Evolutionary conservation across 2,329 filamentous ascomycete genomes (phyloP).

Genomic region (Lasiodiplodia citricola): DNA sequence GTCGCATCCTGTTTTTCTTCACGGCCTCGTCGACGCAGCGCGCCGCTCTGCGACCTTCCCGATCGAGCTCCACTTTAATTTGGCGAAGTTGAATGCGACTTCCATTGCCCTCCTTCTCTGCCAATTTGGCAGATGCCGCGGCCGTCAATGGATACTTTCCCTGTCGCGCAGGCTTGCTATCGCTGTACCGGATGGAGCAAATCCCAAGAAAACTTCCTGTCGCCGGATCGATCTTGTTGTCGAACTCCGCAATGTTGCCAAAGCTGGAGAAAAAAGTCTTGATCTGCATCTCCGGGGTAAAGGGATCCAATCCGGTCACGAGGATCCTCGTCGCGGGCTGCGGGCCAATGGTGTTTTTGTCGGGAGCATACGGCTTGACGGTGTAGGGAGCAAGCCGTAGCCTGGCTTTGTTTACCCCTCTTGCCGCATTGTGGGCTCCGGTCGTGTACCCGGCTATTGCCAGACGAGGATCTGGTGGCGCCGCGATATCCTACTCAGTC

Average conservation of each 20-base stretch:
- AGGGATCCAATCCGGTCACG: slow-evolving; percentile 93
- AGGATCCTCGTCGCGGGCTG: slow-evolving; percentile 90
- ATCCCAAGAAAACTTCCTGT: slow-evolving; percentile 95
- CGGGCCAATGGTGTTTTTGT: slow-evolving; percentile 85
- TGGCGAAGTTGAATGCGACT: slow-evolving; percentile 78
- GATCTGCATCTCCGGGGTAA: slow-evolving; percentile 80
- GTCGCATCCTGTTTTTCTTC: slow-evolving; percentile 69
- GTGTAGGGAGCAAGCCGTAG: slow-evolving; percentile 77
- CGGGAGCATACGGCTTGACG: slow-evolving; percentile 80
- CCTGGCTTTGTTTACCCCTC: slow-evolving; percentile 63
- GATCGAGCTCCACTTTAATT: slow-evolving; percentile 85
- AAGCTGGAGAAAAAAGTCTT: slow-evolving; percentile 77
- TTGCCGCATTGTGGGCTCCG: slow-evolving; percentile 44
- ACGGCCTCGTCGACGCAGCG: slow-evolving; percentile 78
- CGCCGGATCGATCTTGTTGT: slow-evolving; percentile 92
- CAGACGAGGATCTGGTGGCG: slow-evolving; percentile 81
- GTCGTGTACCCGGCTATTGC: slow-evolving; percentile 66
- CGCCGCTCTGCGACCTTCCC: slow-evolving; percentile 82
- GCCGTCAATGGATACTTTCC: slow-evolving; percentile 63
- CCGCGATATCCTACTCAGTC: slow-evolving; percentile 48
- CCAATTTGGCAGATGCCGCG: slow-evolving; percentile 79
- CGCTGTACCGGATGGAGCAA: slow-evolving; percentile 87
- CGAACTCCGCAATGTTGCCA: slow-evolving; percentile 87
- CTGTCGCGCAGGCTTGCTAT: slow-evolving; percentile 63
- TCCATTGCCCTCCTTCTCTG: slow-evolving; percentile 77